phyloP scores from a whole-genome alignment of 345 rosid species.

The Syzygium grande region DNA sequence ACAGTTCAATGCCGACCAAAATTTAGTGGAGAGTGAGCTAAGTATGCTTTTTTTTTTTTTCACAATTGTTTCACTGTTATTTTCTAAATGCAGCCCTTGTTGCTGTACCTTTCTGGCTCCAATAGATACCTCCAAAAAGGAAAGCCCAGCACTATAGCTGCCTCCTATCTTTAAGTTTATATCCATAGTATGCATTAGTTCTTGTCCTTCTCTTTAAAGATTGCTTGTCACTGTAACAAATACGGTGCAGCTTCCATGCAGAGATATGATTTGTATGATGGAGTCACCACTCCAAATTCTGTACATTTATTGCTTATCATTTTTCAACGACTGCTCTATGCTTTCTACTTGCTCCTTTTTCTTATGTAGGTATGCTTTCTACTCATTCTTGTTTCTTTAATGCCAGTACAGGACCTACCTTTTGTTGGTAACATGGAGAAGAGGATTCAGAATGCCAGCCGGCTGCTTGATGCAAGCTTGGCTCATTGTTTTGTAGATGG shows the following conservation, averaged over 20 bases:
- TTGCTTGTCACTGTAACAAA: background rate
- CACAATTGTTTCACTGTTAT: background rate
- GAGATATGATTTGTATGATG: background rate
- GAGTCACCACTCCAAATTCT: background rate
- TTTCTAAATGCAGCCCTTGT: background rate
- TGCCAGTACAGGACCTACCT: conserved; percentile 99
- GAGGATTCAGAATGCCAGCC: conserved; percentile 86
- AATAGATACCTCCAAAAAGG: background rate
- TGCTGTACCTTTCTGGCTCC: background rate
- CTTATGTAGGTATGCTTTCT: conserved; percentile 4
- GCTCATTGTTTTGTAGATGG: conserved; percentile 96
- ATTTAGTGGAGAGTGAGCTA: background rate
- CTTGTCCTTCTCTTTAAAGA: background rate
- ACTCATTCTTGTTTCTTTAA: conserved; percentile 45
- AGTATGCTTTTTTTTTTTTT: background rate
- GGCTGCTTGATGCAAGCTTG: conserved; percentile 81
- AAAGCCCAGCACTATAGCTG: background rate
- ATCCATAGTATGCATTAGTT: background rate
- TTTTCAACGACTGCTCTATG: background rate
- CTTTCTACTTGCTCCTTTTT: background rate
- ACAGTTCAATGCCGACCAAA: background rate
- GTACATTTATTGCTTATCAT: background rate
- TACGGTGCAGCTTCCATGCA: background rate
- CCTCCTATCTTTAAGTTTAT: background rate
- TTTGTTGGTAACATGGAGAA: conserved; percentile 96